phyloP scores from a whole-genome alignment of 305 asterid genomes.

The Solanum hybrid region DNA sequence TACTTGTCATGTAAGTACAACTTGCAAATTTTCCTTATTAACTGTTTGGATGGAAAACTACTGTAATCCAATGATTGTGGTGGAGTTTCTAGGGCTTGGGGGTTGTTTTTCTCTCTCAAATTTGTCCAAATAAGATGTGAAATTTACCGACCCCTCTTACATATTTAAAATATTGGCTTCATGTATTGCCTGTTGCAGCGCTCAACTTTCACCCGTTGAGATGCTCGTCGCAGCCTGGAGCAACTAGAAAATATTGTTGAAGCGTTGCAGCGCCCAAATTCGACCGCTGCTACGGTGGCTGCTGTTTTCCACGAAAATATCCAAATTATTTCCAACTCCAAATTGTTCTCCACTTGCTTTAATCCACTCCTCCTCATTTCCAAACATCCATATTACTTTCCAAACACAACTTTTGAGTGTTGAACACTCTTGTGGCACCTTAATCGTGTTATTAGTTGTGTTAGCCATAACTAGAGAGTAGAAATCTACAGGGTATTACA shows the following conservation, averaged over 20 bases:
- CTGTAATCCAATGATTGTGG: not conserved
- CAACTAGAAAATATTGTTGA: not conserved
- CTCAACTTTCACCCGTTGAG: not conserved
- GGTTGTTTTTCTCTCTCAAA: not conserved
- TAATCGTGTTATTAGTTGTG: not conserved
- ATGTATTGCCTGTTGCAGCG: not conserved
- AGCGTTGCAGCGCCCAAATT: not conserved
- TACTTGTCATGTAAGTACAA: conserved; percentile 76
- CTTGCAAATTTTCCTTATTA: conserved; percentile 1
- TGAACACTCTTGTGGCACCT: not conserved
- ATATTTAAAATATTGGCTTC: not conserved
- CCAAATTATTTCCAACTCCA: not conserved
- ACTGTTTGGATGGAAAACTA: not conserved
- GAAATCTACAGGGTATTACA: not conserved
- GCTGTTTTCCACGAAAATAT: not conserved
- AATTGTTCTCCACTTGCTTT: not conserved
- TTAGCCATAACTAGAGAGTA: not conserved
- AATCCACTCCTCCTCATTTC: not conserved
- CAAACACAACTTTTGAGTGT: not conserved
- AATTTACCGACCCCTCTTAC: not conserved
- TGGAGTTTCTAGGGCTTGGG: not conserved
- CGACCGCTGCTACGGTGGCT: not conserved
- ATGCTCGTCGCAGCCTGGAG: not conserved
- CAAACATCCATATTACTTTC: not conserved
- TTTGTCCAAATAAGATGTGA: not conserved